phyloP scores from a whole-genome alignment of 1,284 basidiomycete genomes.

The Mycena citricolor region DNA sequence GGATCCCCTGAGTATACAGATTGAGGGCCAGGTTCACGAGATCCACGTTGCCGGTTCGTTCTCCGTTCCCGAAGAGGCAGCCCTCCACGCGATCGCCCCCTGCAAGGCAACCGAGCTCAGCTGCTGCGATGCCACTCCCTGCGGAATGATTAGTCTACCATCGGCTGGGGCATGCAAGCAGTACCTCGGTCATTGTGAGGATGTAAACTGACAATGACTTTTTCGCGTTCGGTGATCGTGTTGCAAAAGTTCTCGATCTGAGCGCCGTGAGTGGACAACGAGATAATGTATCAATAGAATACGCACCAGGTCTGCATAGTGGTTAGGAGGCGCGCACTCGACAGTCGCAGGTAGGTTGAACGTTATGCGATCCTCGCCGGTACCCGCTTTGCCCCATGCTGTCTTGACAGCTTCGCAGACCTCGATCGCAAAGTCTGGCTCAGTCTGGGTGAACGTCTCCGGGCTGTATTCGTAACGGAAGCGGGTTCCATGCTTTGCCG shows the following conservation, averaged over 20 bases:
- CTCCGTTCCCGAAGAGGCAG: conserved; percentile 96
- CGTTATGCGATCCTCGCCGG: conserved; percentile 83
- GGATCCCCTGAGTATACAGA: conserved; percentile 92
- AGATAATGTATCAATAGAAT: conserved; percentile 7
- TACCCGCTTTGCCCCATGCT: conserved; percentile 83
- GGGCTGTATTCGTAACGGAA: conserved; percentile 99
- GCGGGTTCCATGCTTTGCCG: conserved; percentile 78
- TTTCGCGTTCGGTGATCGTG: conserved; percentile 85
- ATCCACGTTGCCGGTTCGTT: conserved; percentile 98
- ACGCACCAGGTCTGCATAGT: conserved; percentile 90
- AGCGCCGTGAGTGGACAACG: conserved; percentile 17
- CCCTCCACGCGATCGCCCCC: conserved; percentile 97
- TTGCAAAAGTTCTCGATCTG: conserved; percentile 94
- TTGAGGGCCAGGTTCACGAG: conserved; percentile 95
- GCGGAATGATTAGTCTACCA: conserved; percentile 9
- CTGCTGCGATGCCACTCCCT: conserved; percentile 95
- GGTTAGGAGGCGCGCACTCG: conserved; percentile 95
- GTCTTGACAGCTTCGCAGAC: conserved; percentile 92
- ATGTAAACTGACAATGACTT: conserved; percentile 88
- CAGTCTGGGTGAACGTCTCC: conserved; percentile 97
- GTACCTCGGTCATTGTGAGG: conserved; percentile 95
- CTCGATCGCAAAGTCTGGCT: conserved; percentile 90
- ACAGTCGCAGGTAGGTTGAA: conserved; percentile 98
- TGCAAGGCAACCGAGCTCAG: conserved; percentile 90
- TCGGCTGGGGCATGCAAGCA: conserved; percentile 20